These are phyloP conservation scores for Diplocarpon rosae DNA, from an alignment of 2,329 filamentous ascomycete species.

Conservation along the genomic window DNA sequence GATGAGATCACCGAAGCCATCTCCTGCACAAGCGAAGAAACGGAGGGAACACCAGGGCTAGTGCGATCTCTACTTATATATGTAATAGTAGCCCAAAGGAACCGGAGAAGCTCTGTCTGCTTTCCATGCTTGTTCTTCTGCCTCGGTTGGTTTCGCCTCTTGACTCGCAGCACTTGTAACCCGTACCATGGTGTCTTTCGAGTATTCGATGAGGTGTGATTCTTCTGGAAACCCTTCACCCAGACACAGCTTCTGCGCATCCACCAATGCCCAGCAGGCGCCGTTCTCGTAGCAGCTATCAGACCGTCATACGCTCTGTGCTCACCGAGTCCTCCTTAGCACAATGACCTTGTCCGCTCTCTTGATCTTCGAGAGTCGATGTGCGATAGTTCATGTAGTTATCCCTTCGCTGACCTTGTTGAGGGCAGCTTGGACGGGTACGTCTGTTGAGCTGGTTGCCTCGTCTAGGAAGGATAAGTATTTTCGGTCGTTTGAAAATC, in stretches of 20 bases:
- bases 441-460: conserved; percentile 40
- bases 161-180: conserved; percentile 18
- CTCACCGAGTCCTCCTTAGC: conserved; percentile 58
- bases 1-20: conserved; percentile 26
- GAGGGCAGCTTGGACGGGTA: conserved; percentile 47
- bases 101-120: conserved; percentile 32
- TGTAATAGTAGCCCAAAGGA: conserved; percentile 43
- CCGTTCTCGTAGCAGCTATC: conserved; percentile 44
- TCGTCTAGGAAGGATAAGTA: conserved; percentile 68
- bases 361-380: conserved; percentile 63
- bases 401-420: conserved; percentile 41
- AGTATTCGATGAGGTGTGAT: conserved; percentile 16
- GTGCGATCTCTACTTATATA: conserved; percentile 32
- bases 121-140: conserved; percentile 24
- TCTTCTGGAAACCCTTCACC: conserved; percentile 21
- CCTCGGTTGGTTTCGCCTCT: conserved; percentile 13
- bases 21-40: conserved; percentile 9
- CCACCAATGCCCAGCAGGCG: conserved; percentile 54
- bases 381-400: conserved; percentile 39
- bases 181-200: conserved; percentile 14
- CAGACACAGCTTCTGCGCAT: conserved; percentile 37
- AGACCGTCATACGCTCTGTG: conserved; percentile 66
- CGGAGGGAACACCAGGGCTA: conserved; percentile 41
- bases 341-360: conserved; percentile 73
- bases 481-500: conserved; percentile 57